Percentiles rank a stretch among this genome's conserved stretches.
Conservation (phyloP, 2,329 filamentous ascomycete genomes). For the Paracoccidioides brasiliensis region DNA sequence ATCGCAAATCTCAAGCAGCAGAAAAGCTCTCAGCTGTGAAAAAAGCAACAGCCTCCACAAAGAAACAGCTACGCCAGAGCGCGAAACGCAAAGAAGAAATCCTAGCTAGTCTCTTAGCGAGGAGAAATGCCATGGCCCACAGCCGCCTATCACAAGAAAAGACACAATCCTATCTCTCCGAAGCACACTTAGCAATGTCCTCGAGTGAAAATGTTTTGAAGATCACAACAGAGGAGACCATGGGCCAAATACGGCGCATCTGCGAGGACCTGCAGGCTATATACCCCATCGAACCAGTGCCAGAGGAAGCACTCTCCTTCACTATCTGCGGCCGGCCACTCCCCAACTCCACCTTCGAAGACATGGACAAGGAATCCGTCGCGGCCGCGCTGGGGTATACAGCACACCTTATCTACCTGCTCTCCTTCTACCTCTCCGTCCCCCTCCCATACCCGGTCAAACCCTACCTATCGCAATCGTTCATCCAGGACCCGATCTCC, state of each 20-base stretch:
- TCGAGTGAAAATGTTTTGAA: constrained; percentile 44
- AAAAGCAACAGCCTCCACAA: constrained; percentile 48
- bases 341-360: constrained; percentile 67
- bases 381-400: constrained; percentile 74
- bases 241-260: constrained; percentile 75
- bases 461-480: constrained; percentile 59
- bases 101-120: constrained; percentile 48
- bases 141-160: constrained; percentile 49
- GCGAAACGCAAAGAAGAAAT: constrained; percentile 55
- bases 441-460: constrained; percentile 70
- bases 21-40: constrained; percentile 31
- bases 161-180: constrained; percentile 47
- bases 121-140: constrained; percentile 53
- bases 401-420: constrained; percentile 57
- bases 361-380: constrained; percentile 51
- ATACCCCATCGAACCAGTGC: constrained; percentile 63
- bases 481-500: constrained; percentile 61
- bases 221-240: constrained; percentile 51
- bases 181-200: constrained; percentile 47
- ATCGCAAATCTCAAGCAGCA: constrained; percentile 25
- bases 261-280: constrained; percentile 69
- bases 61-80: constrained; percentile 50
- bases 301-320: constrained; percentile 57
- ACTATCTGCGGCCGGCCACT: constrained; percentile 67
- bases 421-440: constrained; percentile 71